Base-by-base conservation (phyloP, 768 basidiomycete genomes). In the Pulveroboletus sp. region DNA sequence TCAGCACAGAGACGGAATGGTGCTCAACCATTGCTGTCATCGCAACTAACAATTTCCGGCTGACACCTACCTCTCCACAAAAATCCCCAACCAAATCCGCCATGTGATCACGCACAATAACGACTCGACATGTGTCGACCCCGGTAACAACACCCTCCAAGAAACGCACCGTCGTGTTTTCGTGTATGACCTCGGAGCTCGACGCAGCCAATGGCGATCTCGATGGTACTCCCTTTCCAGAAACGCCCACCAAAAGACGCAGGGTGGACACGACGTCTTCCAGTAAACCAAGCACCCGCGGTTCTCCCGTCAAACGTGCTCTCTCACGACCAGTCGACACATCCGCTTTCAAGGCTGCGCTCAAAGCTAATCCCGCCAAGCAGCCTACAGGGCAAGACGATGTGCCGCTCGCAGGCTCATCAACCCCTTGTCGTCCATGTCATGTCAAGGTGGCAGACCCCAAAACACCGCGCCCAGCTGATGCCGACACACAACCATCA, bases 241-340 rank as follows among this genome's bases (percentile, higher is more conserved):
- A 68, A 43, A 72, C 77, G 6, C 77, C 77, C 0, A 69, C 66
- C 29, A 77, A 78, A 52, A 74, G 64, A 55, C 66, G 66, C 32
- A 74, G 67, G 45, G 40, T 65, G 3, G 66, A 66, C 9, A 40
- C 54, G 9, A 41, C 53, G 25, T 46, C 49, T 2, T 52, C 51
- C 4, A 33, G 24, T 23, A 61, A 63, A 34, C 44, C 50, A 16
- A 45, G 51, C 13, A 51, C 52, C 7, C n/a, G 45, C 12, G 36
- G 14, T 27, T 62, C 59, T 12, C 53, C 56, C 6, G 12, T 48
- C 1, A 60, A 52, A 29, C 48, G 32, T 19, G 23, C 34, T 8
- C 29, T 12, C 14, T 34, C 32, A 24, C 33, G 32, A 13, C 25
- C 50, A n/a, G n/a, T n/a, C n/a, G n/a, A n/a, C 3, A 51, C 40